These are phyloP conservation scores for Cordia subcordata DNA, from an alignment of 257 asterid genomes.

Conservation along the genomic window DNA sequence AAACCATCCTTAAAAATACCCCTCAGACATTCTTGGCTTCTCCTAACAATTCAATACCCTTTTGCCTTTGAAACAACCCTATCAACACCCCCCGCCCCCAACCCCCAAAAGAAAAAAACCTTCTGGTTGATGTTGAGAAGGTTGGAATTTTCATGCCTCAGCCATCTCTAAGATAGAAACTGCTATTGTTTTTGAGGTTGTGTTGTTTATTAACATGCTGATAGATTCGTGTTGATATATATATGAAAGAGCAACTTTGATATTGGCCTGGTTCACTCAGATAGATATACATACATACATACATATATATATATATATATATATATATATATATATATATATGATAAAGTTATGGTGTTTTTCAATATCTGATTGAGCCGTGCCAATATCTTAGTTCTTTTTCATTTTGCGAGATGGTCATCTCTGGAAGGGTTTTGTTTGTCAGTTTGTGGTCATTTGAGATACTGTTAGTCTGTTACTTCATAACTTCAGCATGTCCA, in stretches of 20 bases:
- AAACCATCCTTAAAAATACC: conserved; percentile 19
- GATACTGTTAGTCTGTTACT: no score
- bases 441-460: no score
- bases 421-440: no score
- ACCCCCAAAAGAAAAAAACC: no score
- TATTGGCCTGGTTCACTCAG: conserved; percentile 52
- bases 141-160: neutral
- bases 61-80: neutral
- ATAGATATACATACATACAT: conserved; percentile 11
- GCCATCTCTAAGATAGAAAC: neutral
- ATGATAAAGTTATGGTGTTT: no score
- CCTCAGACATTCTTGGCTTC: conserved; percentile 30
- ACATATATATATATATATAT: no score
- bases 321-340: no score
- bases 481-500: no score
- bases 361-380: conserved; percentile 49
- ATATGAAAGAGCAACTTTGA: conserved; percentile 30
- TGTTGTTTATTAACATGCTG: no score
- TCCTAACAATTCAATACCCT: neutral
- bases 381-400: conserved; percentile 42
- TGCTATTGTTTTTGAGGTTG: neutral
- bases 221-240: neutral
- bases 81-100: neutral
- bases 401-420: conserved; percentile 14
- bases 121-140: neutral